Conservation (phyloP, 2,329 filamentous ascomycete species). For the Cladobotryum protrusum region DNA sequence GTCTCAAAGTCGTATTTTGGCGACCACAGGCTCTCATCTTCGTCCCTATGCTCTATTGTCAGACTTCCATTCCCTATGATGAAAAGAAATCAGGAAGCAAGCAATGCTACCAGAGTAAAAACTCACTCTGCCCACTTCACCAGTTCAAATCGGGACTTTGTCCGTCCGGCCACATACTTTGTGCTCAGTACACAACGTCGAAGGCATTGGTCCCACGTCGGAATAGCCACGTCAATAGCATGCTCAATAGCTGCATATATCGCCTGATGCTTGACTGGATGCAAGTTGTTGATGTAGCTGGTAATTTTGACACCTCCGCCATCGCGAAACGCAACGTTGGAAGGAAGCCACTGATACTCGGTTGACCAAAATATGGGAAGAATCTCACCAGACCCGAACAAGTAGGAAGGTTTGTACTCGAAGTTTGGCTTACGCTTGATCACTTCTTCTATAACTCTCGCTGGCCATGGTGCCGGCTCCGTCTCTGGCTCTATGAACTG, state of each 20-base stretch:
- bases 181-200: neutral
- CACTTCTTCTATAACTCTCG: too few relatives aligned
- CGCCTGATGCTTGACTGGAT: constrained; percentile 23
- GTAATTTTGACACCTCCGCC: constrained; percentile 27
- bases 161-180: neutral
- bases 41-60: neutral
- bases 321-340: constrained; percentile 34
- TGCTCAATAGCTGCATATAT: constrained; percentile 30
- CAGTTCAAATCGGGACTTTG: neutral
- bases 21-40: neutral
- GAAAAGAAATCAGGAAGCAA: neutral
- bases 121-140: neutral
- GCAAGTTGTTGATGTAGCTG: constrained; percentile 40
- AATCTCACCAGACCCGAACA: neutral
- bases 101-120: neutral
- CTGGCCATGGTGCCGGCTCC: too few relatives aligned
- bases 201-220: constrained; percentile 40
- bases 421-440: too few relatives aligned
- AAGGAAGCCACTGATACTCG: constrained; percentile 14
- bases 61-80: neutral
- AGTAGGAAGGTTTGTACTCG: too few relatives aligned
- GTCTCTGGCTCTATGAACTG: too few relatives aligned
- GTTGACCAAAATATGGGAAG: constrained; percentile 19
- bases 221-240: constrained; percentile 28
- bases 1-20: neutral